These are phyloP conservation scores for Trypanosoma lewisi DNA, from an alignment of 208 protist species.

Conservation along the genomic window DNA sequence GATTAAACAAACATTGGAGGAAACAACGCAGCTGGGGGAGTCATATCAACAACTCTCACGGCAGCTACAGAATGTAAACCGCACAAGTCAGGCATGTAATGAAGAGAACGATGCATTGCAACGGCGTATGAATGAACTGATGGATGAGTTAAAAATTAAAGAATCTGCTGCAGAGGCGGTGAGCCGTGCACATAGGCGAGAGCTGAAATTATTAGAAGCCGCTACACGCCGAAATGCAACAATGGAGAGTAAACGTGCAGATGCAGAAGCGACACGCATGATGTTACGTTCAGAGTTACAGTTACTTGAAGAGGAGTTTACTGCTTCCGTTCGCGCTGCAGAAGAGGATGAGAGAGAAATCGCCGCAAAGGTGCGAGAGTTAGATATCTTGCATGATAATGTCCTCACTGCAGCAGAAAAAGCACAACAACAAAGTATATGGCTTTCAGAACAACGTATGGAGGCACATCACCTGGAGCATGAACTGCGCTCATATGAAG, in stretches of 20 bases:
- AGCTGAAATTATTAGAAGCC: slow-evolving; percentile 66
- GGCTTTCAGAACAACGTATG: slow-evolving; percentile 79
- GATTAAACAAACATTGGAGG: slow-evolving; percentile 31
- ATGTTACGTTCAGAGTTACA: slow-evolving; percentile 39
- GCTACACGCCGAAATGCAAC: slow-evolving; percentile 68
- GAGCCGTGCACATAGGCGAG: slow-evolving; percentile 45
- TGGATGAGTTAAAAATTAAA: slow-evolving; percentile 58
- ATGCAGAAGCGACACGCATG: slow-evolving; percentile 54
- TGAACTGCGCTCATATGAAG: slow-evolving; percentile 80
- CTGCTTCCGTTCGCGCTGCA: slow-evolving; percentile 19
- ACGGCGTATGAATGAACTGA: slow-evolving; percentile 49
- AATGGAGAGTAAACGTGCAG: slow-evolving; percentile 47
- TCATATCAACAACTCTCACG: slow-evolving; percentile 78
- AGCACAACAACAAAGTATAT: slow-evolving; percentile 64
- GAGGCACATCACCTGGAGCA: slow-evolving; percentile 88
- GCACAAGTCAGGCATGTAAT: slow-evolving; percentile 85
- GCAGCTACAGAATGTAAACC: slow-evolving; percentile 76
- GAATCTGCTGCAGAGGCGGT: slow-evolving; percentile 51
- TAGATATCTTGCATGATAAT: slow-evolving; percentile 79
- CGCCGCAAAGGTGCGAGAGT: slow-evolving; percentile 39
- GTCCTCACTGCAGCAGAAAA: slow-evolving; percentile 54
- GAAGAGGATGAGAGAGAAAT: slow-evolving; percentile 51
- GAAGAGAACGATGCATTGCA: slow-evolving; percentile 83
- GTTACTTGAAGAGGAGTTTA: slow-evolving; percentile 57
- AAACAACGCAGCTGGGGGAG: slow-evolving; percentile 66